Evolutionary conservation across 352 stramenopile genomes (phyloP).

Genomic region (Elongisporangium undulatum): DNA sequence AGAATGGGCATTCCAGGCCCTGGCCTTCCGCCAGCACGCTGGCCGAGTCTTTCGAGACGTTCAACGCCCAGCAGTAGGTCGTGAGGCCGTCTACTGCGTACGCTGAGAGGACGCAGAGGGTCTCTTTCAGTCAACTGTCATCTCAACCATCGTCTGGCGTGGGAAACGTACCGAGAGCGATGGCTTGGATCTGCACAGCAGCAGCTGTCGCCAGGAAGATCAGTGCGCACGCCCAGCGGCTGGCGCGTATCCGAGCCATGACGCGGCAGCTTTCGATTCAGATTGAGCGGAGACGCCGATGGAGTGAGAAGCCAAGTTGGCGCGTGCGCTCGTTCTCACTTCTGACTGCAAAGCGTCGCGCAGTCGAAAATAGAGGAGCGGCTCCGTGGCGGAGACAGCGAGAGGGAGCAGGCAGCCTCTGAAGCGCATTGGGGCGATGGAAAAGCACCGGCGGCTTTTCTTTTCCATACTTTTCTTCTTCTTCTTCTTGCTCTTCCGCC

Average conservation of each 20-base stretch:
- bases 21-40: conserved; percentile 9
- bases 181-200: neutral
- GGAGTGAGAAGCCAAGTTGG: neutral
- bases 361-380: neutral
- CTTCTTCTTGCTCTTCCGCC: neutral
- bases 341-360: neutral
- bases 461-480: conserved; percentile 1
- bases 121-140: neutral
- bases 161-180: neutral
- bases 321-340: neutral
- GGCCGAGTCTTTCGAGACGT: conserved; percentile 7
- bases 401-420: neutral
- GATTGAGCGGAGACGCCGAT: neutral
- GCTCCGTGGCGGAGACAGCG: neutral
- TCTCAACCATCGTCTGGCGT: neutral
- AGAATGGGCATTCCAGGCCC: conserved; percentile 19
- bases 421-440: neutral
- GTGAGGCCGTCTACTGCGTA: conserved; percentile 14
- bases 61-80: conserved; percentile 33
- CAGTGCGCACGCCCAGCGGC: neutral
- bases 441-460: neutral
- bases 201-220: neutral
- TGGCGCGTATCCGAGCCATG: neutral
- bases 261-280: no score
- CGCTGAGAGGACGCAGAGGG: neutral